A percentile compares a stretch with the other conserved stretches of the same genome.
These are phyloP conservation scores for Lanmaoa rubissima DNA, from an alignment of 768 basidiomycete genomes.

Conservation along the genomic window DNA sequence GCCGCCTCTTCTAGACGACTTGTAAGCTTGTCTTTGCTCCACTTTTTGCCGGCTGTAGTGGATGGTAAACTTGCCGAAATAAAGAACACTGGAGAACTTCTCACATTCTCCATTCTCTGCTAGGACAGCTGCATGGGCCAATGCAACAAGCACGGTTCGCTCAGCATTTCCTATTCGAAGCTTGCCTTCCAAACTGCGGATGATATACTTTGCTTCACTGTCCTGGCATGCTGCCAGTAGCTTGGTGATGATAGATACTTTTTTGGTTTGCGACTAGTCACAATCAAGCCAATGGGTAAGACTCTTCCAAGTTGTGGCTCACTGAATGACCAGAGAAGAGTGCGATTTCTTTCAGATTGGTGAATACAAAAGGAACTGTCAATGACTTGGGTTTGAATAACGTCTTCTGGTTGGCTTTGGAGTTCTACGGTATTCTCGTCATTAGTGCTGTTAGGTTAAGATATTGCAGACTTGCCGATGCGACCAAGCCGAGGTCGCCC, in stretches of 20 bases:
- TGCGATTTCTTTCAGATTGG: slow-evolving; percentile 88
- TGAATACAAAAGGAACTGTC: slow-evolving; percentile 86
- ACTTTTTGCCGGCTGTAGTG: slow-evolving; percentile 63
- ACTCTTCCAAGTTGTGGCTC: slow-evolving; percentile 18
- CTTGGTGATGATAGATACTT: slow-evolving; percentile 93
- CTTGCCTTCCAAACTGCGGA: slow-evolving; percentile 94
- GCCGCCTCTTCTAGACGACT: slow-evolving; percentile 73
- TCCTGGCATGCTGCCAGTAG: slow-evolving; percentile 90
- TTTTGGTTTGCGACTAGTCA: slow-evolving; percentile 85
- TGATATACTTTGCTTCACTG: slow-evolving; percentile 93
- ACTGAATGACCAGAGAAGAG: slow-evolving; percentile 82
- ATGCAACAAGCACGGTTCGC: slow-evolving; percentile 89
- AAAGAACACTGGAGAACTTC: slow-evolving; percentile 1
- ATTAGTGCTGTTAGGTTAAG: neutral
- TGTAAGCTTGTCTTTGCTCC: slow-evolving; percentile 71
- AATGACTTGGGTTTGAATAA: slow-evolving; percentile 92
- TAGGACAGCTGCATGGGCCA: slow-evolving; percentile 87
- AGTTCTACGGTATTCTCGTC: slow-evolving; percentile 54
- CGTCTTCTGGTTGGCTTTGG: slow-evolving; percentile 89
- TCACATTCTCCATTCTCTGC: slow-evolving; percentile 69
- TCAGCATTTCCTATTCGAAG: slow-evolving; percentile 97
- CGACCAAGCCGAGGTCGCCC: slow-evolving; percentile 93
- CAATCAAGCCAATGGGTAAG: neutral
- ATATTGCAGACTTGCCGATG: slow-evolving; percentile 61
- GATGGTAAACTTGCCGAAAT: neutral